Conservation (phyloP, 2,329 filamentous ascomycete genomes). For the Zalaria sp. region DNA sequence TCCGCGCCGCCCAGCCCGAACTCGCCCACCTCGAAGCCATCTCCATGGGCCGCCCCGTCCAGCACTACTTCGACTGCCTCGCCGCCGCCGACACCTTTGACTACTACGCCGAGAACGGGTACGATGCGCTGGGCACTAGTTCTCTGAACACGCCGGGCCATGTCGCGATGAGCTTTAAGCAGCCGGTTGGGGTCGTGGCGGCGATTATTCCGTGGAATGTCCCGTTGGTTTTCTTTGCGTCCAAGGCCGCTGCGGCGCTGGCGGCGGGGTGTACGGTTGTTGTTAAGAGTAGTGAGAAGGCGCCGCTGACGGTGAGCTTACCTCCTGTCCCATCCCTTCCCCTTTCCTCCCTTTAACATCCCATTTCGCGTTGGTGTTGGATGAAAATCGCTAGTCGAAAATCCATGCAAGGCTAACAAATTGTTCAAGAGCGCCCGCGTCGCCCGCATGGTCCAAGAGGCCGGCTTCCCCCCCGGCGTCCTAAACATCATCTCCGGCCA, state of each 20-base stretch:
- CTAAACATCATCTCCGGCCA: constrained; percentile 24
- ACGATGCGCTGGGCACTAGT: constrained; percentile 27
- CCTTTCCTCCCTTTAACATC: too few species aligned
- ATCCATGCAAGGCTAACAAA: too few species aligned
- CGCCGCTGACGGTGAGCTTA: constrained; percentile 39
- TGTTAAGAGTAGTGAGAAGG: constrained; percentile 49
- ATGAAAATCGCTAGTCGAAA: too few species aligned
- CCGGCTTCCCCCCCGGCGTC: constrained; percentile 29
- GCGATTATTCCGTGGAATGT: constrained; percentile 48
- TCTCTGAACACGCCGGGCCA: constrained; percentile 35
- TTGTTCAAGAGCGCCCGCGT: constrained; percentile 4
- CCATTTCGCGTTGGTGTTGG: too few species aligned
- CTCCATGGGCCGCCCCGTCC: constrained; percentile 31
- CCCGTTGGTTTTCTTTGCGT: constrained; percentile 30
- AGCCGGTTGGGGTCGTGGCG: constrained; percentile 39
- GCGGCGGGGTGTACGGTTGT: constrained; percentile 46
- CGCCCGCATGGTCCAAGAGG: constrained; percentile 23
- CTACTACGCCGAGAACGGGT: constrained; percentile 30
- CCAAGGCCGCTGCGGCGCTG: constrained; percentile 46
- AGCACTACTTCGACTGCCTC: constrained; percentile 23
- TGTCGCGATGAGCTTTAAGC: constrained; percentile 29
- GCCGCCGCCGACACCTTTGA: constrained; percentile 23
- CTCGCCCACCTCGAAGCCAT: constrained; percentile 32
- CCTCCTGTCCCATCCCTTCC: too few species aligned
- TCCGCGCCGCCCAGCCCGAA: constrained; percentile 26